Percentiles rank a stretch among this genome's conserved stretches.
Conservation (phyloP, 805 yeast species). For the Spencermartinsiella europaea region DNA sequence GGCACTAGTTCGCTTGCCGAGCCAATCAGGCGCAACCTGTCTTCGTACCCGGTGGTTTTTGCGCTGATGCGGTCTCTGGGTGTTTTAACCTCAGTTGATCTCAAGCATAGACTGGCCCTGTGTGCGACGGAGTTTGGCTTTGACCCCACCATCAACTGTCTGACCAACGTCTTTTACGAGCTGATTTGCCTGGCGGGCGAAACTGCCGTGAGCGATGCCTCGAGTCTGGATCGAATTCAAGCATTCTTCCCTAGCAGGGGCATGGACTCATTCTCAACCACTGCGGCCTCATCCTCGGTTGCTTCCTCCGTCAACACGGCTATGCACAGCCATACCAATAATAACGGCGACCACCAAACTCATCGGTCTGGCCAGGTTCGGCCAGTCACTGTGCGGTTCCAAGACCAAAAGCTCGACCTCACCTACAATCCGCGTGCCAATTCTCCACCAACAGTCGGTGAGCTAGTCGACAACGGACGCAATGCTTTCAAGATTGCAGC, state of each 20-base stretch:
- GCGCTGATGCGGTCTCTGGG: slow-evolving; percentile 16
- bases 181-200: slow-evolving; percentile 45
- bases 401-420: slow-evolving; percentile 45
- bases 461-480: slow-evolving; percentile 72
- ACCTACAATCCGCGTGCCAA: slow-evolving; percentile 52
- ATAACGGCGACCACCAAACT: background rate
- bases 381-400: slow-evolving; percentile 30
- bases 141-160: slow-evolving; percentile 56
- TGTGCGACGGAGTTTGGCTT: slow-evolving; percentile 70
- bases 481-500: slow-evolving; percentile 58
- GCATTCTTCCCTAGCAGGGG: background rate
- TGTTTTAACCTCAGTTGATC: background rate
- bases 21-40: slow-evolving; percentile 12
- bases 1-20: slow-evolving; percentile 1
- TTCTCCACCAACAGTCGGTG: slow-evolving; percentile 73
- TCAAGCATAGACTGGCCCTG: slow-evolving; percentile 14
- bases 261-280: background rate
- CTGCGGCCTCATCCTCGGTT: slow-evolving; percentile 1
- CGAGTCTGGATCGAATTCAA: slow-evolving; percentile 8
- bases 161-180: slow-evolving; percentile 65
- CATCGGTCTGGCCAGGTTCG: slow-evolving; percentile 12
- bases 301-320: background rate
- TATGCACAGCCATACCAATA: too few species aligned
- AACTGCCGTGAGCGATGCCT: slow-evolving; percentile 5
- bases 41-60: slow-evolving; percentile 12